Evolutionary conservation across 2,329 filamentous ascomycete genomes (phyloP), one percentile per base, ranked within the genome.

Genomic region (Nigrospora sphaerica): DNA sequence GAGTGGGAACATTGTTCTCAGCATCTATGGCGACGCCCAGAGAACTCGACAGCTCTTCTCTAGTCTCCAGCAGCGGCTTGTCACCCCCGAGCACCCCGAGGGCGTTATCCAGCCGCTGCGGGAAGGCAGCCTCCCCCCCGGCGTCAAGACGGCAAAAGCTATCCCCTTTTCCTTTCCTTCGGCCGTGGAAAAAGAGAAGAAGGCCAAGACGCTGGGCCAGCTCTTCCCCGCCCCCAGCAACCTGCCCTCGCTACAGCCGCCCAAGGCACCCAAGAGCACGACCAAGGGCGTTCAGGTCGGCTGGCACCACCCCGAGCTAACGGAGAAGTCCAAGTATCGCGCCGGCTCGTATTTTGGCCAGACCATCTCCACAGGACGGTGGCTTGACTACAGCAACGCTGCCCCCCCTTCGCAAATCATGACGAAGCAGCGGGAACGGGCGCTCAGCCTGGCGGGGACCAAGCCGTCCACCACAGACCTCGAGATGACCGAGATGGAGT

Each of bases 31-130:
- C 46, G 86, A 83, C 54, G 86, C 86, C 36, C 81, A 84, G 2
- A 81, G 82, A 39, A 77, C 86, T 33, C 85, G 83, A 55, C 86
- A 92, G 49, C 72, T 96, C 4, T 96, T 93, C 62, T 95, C 92
- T 4, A 95, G 91, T 63, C 71, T 95, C 42, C 87, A 86, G 53
- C 73, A 78, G 46, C 67, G 71, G 12, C 51, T 59, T 2, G 62
- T 67, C 23, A 52, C 59, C 7, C 53, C 53, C 9, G 50, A 54
- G 17, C 48, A 55, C 31, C 46, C 52, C 0, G 54, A 58, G 35
- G 56, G 59, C 11, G 48, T 57, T 14, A 46, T 63, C 48, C 67
- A 64, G 41, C 69, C 75, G 12, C 67, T 89, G 11, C 75, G 78
- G 44, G 85, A 88, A 57, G 72, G 76, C 34, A 77, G 72, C 17